Percentiles rank a stretch among this genome's conserved stretches.
phyloP scores from a whole-genome alignment of 2,329 filamentous ascomycete species.

The Thelonectria rubi region DNA sequence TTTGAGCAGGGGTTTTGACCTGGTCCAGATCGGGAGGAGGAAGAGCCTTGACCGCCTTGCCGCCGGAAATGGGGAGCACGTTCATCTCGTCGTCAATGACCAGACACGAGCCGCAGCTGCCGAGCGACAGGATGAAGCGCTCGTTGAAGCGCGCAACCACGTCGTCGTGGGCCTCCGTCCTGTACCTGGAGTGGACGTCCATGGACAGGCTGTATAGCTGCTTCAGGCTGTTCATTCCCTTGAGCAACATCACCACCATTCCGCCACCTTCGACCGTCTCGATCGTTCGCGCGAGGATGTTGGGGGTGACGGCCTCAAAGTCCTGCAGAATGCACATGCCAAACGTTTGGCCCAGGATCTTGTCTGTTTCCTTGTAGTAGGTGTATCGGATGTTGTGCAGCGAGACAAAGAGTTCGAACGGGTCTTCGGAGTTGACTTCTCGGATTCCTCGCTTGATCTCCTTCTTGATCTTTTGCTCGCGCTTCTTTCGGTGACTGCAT shows the following conservation, averaged over 20 bases:
- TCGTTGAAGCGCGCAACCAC: slow-evolving; percentile 98
- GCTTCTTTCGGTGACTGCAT: slow-evolving; percentile 91
- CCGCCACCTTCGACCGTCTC: slow-evolving; percentile 98
- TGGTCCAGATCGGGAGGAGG: slow-evolving; percentile 79
- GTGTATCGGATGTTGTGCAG: slow-evolving; percentile 98
- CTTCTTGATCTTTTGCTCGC: slow-evolving; percentile 97
- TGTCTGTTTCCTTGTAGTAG: slow-evolving; percentile 99
- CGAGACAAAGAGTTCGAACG: slow-evolving; percentile 96
- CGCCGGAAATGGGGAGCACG: slow-evolving; percentile 94
- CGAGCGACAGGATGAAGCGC: slow-evolving; percentile 92
- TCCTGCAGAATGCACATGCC: slow-evolving; percentile 99
- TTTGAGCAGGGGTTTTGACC: slow-evolving; percentile 73
- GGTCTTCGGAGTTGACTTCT: slow-evolving; percentile 91
- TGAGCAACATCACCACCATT: slow-evolving; percentile 86
- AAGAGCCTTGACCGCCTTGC: slow-evolving; percentile 85
- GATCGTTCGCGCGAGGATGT: slow-evolving; percentile 90
- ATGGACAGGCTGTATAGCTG: slow-evolving; percentile 97
- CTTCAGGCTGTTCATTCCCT: slow-evolving; percentile 96
- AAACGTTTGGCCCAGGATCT: slow-evolving; percentile 97
- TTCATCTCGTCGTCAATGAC: slow-evolving; percentile 98
- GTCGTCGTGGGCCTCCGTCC: slow-evolving; percentile 95
- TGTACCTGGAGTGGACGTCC: slow-evolving; percentile 96
- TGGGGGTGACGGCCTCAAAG: slow-evolving; percentile 98
- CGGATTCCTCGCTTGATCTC: slow-evolving; percentile 95
- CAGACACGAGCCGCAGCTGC: slow-evolving; percentile 92